These are phyloP conservation scores for Mesembryanthemum crystallinum DNA, from an alignment of 148 eudicot species.

Conservation along the genomic window DNA sequence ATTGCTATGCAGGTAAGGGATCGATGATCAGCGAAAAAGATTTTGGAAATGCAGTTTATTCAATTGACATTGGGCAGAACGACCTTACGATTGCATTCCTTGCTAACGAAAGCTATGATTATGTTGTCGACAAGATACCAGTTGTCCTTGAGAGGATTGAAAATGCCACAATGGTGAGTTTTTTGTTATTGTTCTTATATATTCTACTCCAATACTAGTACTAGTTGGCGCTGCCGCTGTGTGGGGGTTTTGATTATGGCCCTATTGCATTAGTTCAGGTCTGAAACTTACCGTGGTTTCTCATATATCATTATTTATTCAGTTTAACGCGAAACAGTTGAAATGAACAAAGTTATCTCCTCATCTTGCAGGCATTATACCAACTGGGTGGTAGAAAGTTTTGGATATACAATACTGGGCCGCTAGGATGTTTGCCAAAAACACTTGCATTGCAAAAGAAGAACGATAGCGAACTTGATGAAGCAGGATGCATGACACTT, in stretches of 20 bases:
- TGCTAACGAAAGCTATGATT: slow-evolving; percentile 24
- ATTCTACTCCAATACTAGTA: no score
- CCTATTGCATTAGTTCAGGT: no score
- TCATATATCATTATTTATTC: no score
- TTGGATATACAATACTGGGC: slow-evolving; percentile 40
- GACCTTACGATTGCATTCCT: slow-evolving; percentile 23
- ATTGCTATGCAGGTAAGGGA: slow-evolving; percentile 23
- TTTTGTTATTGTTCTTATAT: no score
- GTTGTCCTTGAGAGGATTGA: slow-evolving; percentile 30
- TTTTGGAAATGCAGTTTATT: slow-evolving; percentile 30
- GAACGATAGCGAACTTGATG: slow-evolving; percentile 31
- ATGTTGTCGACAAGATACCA: slow-evolving; percentile 24
- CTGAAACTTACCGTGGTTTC: no score
- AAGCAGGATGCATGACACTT: slow-evolving; percentile 39
- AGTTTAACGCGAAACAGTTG: no score
- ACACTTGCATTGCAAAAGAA: slow-evolving; percentile 27
- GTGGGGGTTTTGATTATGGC: no score
- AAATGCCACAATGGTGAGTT: slow-evolving; percentile 24
- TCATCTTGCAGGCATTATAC: slow-evolving; percentile 25
- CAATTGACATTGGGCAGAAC: slow-evolving; percentile 36
- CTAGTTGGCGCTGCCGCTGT: no score
- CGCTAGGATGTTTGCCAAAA: slow-evolving; percentile 43
- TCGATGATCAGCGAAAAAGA: slow-evolving; percentile 32
- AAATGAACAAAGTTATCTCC: background rate
- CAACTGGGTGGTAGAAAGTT: slow-evolving; percentile 37